Evolutionary conservation across 2,329 filamentous ascomycete species (phyloP), one percentile per base, ranked within the genome.

Genomic region (Venturia carpophila): DNA sequence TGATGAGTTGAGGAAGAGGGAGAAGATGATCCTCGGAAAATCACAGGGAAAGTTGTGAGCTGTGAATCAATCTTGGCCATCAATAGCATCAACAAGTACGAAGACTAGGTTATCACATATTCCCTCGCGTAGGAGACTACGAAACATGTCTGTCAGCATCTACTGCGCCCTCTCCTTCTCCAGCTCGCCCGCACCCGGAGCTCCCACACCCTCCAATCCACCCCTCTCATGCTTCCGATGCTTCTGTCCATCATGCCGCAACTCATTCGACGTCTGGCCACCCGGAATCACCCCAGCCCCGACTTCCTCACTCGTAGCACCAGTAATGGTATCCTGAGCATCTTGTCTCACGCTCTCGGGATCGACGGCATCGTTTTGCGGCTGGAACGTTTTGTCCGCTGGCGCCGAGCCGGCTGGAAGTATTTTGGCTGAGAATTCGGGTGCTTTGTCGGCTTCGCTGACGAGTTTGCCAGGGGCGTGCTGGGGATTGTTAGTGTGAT

Each of bases 401-500:
- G 88, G 88, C 0, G 88, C 88, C 3, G 84, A 83, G 66, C 88
- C 88, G 0, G 87, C 75, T 0, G 86, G 80, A 43, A 85, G 75
- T 0, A 80, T 81, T 73, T 91, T 69, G 30, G 84, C 82, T 70
- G 82, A 78, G 78, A 89, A 91, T 71, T 89, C 87, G 24, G 84
- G 84, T 15, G 75, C 71, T 30, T 77, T 76, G 64, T 87, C 85
- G 69, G 85, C 83, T 68, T 79, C 77, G 70, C 83, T 83, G 66
- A 84, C 80, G 67, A 84, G 80, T 69, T 81, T 78, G 63, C 87
- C 87, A 3, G 83, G 81, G 71, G 85, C 79, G 74, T 91, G 87
- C 86, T 89, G 69, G n/a, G 41, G 63, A 24, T 55, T 66, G 39
- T 65, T 52, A 65, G 64, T 21, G n/a, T 11, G 4, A 19, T 9